These are phyloP conservation scores for Chrysophaeum taylorii DNA, from an alignment of 352 stramenopile genomes.

Conservation along the genomic window DNA sequence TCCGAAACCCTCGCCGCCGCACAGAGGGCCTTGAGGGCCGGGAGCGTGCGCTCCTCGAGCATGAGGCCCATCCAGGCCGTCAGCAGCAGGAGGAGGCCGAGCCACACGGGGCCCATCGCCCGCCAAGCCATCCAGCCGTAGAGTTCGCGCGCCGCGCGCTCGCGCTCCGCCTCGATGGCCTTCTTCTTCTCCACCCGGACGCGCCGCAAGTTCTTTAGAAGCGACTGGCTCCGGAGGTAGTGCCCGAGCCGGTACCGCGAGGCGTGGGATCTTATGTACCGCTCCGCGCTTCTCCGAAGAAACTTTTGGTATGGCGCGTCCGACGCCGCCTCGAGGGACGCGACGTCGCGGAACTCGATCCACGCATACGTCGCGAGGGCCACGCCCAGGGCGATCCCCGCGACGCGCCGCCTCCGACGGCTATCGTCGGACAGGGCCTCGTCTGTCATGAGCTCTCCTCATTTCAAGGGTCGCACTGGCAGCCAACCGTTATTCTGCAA, in stretches of 20 bases:
- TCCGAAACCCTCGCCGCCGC: neutral
- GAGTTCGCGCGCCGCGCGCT: neutral
- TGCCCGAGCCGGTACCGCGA: neutral
- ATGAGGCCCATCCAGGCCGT: neutral
- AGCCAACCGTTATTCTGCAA: no score
- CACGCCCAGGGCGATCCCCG: no score
- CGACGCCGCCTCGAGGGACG: no score
- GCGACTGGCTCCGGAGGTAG: neutral
- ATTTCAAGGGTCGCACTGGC: no score
- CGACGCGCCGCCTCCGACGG: no score
- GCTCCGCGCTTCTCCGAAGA: no score
- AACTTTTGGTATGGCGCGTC: no score
- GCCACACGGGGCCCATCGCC: neutral
- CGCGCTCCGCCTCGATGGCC: neutral
- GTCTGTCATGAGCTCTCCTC: no score
- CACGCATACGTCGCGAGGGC: no score
- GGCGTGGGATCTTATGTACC: neutral
- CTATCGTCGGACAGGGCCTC: no score
- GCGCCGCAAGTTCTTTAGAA: neutral
- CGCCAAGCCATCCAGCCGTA: neutral
- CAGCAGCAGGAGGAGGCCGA: neutral
- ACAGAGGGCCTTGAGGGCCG: neutral
- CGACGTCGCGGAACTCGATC: no score
- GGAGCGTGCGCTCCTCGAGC: conserved; percentile 12
- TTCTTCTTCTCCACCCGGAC: neutral